phyloP scores from a whole-genome alignment of 1,284 basidiomycete genomes.

The Fistulina hepatica region DNA sequence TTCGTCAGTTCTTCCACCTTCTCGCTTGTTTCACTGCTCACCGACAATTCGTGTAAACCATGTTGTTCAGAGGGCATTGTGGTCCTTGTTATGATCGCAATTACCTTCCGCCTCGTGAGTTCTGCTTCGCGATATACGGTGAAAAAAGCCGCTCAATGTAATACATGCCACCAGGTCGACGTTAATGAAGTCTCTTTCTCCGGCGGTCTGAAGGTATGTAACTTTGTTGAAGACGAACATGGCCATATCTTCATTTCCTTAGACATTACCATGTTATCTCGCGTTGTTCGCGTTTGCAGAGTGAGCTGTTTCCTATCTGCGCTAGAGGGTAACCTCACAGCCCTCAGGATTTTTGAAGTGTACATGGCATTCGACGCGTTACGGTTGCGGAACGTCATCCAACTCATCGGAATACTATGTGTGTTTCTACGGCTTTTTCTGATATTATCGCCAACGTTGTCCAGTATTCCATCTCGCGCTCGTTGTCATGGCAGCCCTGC shows the following conservation, averaged over 20 bases:
- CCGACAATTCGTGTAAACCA: conserved; percentile 5
- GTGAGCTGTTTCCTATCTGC: conserved; percentile 27
- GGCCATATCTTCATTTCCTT: conserved; percentile 7
- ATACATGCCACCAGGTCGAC: conserved; percentile 54
- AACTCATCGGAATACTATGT: conserved; percentile 64
- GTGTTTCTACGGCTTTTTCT: conserved; percentile 16
- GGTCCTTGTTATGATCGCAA: conserved; percentile 42
- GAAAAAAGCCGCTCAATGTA: conserved; percentile 6
- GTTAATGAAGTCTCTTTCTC: conserved; percentile 37
- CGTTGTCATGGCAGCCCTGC: conserved; percentile 60
- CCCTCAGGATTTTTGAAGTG: conserved; percentile 54
- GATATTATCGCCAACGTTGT: background rate
- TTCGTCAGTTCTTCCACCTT: conserved; percentile 28
- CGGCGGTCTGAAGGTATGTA: conserved; percentile 40
- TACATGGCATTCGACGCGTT: conserved; percentile 68
- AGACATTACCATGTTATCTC: conserved; percentile 79
- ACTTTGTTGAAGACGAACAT: conserved; percentile 5
- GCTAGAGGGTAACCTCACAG: background rate
- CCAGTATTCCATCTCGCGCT: conserved; percentile 66
- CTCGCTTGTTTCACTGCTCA: conserved; percentile 5
- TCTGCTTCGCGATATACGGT: conserved; percentile 2
- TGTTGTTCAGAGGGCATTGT: conserved; percentile 31
- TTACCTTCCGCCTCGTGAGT: conserved; percentile 40
- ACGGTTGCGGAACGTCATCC: conserved; percentile 63
- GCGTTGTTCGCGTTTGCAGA: conserved; percentile 73